Evolutionary conservation across 2,329 filamentous ascomycete species (phyloP).

Genomic region (Eutypa lata): DNA sequence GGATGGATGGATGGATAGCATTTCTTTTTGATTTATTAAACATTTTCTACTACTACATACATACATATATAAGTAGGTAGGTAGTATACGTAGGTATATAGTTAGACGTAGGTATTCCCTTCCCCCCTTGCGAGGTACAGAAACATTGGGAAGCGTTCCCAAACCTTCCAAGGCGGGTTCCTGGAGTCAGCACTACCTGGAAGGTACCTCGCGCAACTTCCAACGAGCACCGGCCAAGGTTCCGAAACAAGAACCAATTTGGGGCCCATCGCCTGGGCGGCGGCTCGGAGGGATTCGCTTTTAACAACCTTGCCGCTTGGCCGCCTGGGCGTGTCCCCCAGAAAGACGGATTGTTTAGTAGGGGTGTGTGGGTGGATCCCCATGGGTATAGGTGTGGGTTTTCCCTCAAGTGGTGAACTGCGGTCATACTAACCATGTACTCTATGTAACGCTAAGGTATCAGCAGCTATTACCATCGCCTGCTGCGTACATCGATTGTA

Average conservation of each 20-base stretch:
- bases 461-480: no score
- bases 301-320: slow-evolving; percentile 25
- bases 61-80: no score
- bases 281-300: slow-evolving; percentile 30
- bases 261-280: slow-evolving; percentile 13
- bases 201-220: neutral
- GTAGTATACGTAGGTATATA: no score
- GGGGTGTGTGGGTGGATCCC: neutral
- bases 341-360: neutral
- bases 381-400: neutral
- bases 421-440: no score
- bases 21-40: no score
- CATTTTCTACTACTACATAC: no score
- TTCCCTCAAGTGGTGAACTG: no score
- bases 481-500: no score
- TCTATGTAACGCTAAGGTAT: no score
- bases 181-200: neutral
- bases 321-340: neutral
- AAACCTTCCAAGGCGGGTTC: neutral
- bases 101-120: no score
- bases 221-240: neutral
- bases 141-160: neutral
- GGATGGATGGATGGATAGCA: no score
- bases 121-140: neutral
- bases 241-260: slow-evolving; percentile 7